Base-by-base conservation (phyloP, 2,329 filamentous ascomycete species). In the Clonostachys chloroleuca region DNA sequence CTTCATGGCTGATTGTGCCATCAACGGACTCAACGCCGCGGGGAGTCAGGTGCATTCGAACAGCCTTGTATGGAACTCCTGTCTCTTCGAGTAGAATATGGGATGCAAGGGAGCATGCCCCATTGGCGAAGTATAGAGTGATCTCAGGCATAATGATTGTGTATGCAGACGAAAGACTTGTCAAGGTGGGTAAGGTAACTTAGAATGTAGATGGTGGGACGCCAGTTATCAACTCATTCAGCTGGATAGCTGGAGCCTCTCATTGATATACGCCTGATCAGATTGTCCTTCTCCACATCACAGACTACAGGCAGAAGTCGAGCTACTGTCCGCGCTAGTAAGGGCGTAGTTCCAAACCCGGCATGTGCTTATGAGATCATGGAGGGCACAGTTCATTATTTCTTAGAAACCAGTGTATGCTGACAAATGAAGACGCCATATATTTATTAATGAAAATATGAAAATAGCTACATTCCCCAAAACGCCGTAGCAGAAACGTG, bases 41-140 rank as follows among this genome's bases (percentile, higher is more conserved):
- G 0, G 51, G 50, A 1, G 50, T 50, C 0, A 33, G 30, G 2
- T 48, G 51, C 47, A 67, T 56, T 1, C 42, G 48, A 1, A 64
- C 46, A 0, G 36, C 10, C 1, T 42, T 44, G 39, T 62, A 60
- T 0, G 60, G 57, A 4, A 67, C 54, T 4, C 46, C 52, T 24
- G 61, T 54, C 18, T 68, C 59, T 0, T 47, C 47, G 2, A 69
- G 54, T n/a, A 69, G 44, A 2, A 54, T 47, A 30, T 66, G 59
- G 0, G 62, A 50, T 5, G 56, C 54, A 1, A 64, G 30, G 8
- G 65, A 57, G 47, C 64, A 66, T 6, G 63, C 46, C 16, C 62
- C 61, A 20, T 60, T 53, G 17, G 40, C 47, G 13, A 51, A 52
- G 50, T 66, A 68, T 6, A 68, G 57, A 8, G 54, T 61, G 1